Percentiles rank a stretch among this genome's conserved stretches.
These are phyloP conservation scores for Grigorovia transvaalensis DNA, from an alignment of 805 yeast genomes.

Conservation along the genomic window DNA sequence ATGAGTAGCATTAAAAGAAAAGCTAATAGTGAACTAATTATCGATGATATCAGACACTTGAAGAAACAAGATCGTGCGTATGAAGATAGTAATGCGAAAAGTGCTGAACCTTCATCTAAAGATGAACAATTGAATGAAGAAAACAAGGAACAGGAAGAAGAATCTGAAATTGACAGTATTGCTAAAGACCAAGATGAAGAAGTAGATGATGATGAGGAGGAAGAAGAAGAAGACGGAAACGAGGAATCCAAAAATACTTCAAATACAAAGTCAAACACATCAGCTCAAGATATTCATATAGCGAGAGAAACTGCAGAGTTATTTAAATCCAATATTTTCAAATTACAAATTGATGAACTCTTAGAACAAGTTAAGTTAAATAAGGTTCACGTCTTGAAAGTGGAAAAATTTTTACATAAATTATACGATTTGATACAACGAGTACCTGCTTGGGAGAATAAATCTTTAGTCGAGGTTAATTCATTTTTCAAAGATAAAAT, in stretches of 20 bases:
- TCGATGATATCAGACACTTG: background rate
- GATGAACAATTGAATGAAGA: slow-evolving; percentile 2
- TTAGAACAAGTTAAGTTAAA: slow-evolving; percentile 69
- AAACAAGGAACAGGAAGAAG: background rate
- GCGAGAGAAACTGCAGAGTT: slow-evolving; percentile 91
- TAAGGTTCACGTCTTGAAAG: slow-evolving; percentile 50
- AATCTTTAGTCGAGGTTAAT: slow-evolving; percentile 51
- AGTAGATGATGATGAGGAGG: slow-evolving; percentile 24
- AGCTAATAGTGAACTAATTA: background rate
- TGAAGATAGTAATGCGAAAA: slow-evolving; percentile 6
- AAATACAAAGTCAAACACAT: slow-evolving; percentile 8
- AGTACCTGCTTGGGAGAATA: slow-evolving; percentile 46
- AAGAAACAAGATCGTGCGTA: slow-evolving; percentile 3
- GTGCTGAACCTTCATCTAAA: background rate
- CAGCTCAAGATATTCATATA: slow-evolving; percentile 74
- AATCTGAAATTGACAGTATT: slow-evolving; percentile 6
- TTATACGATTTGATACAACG: slow-evolving; percentile 57
- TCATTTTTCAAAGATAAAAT: slow-evolving; percentile 39
- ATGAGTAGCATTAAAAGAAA: background rate
- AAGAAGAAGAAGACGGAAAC: slow-evolving; percentile 11
- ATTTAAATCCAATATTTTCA: slow-evolving; percentile 91
- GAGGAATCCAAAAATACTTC: slow-evolving; percentile 8
- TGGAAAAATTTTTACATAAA: slow-evolving; percentile 69
- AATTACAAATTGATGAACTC: slow-evolving; percentile 86
- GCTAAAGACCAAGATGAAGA: background rate